phyloP scores from a whole-genome alignment of 805 yeast genomes.

The Millerozyma miso region DNA sequence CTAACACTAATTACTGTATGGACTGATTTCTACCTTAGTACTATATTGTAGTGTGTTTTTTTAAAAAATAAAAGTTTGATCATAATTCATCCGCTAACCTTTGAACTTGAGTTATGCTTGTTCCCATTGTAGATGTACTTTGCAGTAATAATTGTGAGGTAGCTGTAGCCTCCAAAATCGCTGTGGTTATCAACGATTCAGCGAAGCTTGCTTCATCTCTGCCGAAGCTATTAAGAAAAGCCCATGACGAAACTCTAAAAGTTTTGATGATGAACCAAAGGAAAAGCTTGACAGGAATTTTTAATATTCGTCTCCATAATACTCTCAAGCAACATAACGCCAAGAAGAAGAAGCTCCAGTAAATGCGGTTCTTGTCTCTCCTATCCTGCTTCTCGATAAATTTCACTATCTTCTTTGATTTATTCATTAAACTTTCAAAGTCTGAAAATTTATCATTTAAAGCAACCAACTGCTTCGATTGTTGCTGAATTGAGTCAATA shows the following conservation, averaged over 20 bases:
- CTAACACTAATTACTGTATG: too few relatives aligned
- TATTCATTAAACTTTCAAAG: conserved; percentile 38
- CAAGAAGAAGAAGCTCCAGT: conserved; percentile 44
- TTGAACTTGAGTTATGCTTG: not conserved
- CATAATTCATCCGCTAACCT: conserved; percentile 11
- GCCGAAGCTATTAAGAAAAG: conserved; percentile 4
- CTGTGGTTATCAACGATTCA: conserved; percentile 1
- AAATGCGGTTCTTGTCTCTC: conserved; percentile 45
- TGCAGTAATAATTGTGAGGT: not conserved
- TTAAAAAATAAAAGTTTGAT: not conserved
- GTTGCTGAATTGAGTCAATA: conserved; percentile 44
- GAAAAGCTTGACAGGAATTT: conserved; percentile 39
- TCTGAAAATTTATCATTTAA: conserved; percentile 32
- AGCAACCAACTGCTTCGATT: conserved; percentile 36
- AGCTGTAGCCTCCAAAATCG: not conserved
- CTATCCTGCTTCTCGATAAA: conserved; percentile 51
- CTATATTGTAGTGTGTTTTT: not conserved
- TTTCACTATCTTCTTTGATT: conserved; percentile 43
- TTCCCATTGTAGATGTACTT: not conserved
- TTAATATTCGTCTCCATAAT: conserved; percentile 45
- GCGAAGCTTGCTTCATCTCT: not conserved
- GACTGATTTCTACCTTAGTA: too few relatives aligned
- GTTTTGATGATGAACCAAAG: conserved; percentile 45
- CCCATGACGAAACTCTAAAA: conserved; percentile 23
- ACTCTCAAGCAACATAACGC: conserved; percentile 45